Evolutionary conservation across 805 yeast species (phyloP), one percentile per base, ranked within the genome.

Genomic region (Myxozyma nipponensis): DNA sequence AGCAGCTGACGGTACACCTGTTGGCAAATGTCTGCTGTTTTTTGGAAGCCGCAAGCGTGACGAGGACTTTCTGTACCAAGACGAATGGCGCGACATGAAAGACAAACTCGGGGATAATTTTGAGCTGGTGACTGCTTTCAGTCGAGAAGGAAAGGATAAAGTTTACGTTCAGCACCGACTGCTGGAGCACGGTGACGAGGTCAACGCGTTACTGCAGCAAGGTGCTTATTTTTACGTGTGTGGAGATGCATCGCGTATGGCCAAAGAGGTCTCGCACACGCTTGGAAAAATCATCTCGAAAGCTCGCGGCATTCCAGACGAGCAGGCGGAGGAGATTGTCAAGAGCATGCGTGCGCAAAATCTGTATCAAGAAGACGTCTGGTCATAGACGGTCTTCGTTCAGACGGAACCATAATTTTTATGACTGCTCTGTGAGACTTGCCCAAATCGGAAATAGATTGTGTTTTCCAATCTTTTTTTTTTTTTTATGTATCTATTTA

Each of bases 161-260:
- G 83, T 83, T 17, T 91, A 91, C 62, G 98, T 91, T 50, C 98
- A 91, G 72, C 83, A 93, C 65, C 79, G 77, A 57, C 65, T 93
- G 59, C 60, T 54, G 66, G 78, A 65, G 63, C 75, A 62, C 64
- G 76, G 58, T 72, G 77, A 57, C 63, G 67, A 44, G 65, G 66
- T 82, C 35, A 79, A 81, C 61, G 72, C 79, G 42, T 69, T 83
- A 42, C 65, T 84, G 46, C 67, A 70, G 42, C 55, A 69, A 39
- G 96, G 96, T 50, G 98, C 96, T 0, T 85, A 82, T 67, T 77
- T 91, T 59, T 91, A 93, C 67, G 95, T 91, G 35, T 91, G 98
- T 76, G 98, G 98, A 66, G 98, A 93, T 72, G 98, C 98, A 23
- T 79, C 85, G 25, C 80, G 78, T 58, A 93, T 91, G 98, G 96